Percentiles rank a stretch among this genome's conserved stretches.
Evolutionary conservation across 192 early-diverging fungal genomes (phyloP).

Genomic region (Radiomyces spectabilis): DNA sequence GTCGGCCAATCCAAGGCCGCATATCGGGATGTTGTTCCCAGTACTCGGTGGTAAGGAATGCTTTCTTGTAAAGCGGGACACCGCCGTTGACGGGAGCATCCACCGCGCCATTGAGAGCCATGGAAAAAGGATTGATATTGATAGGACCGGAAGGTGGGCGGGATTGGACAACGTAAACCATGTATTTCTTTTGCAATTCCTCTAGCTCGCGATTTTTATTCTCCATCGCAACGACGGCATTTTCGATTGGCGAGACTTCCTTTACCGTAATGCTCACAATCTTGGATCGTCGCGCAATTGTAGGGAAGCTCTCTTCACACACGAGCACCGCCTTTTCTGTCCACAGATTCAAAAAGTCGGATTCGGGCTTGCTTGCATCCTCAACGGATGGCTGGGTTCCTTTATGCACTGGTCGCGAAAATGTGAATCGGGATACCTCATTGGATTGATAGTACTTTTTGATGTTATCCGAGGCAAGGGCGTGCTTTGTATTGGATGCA

Average conservation of each 20-base stretch:
- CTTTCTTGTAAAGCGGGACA: conserved; percentile 64
- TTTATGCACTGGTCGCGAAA: conserved; percentile 54
- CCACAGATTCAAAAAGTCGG: conserved; percentile 71
- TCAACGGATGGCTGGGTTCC: not conserved
- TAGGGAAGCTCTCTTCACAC: conserved; percentile 62
- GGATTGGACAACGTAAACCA: conserved; percentile 9
- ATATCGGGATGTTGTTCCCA: conserved; percentile 33
- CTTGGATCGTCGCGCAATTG: conserved; percentile 45
- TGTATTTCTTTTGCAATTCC: conserved; percentile 45
- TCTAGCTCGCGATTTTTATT: conserved; percentile 58
- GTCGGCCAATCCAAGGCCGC: conserved; percentile 29
- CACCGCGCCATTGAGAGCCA: conserved; percentile 75
- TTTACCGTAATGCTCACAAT: conserved; percentile 44
- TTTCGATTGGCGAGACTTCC: conserved; percentile 69
- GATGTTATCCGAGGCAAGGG: conserved; percentile 42
- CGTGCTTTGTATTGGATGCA: too few species aligned
- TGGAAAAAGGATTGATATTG: conserved; percentile 67
- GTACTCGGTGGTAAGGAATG: conserved; percentile 51
- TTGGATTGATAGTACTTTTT: conserved; percentile 60
- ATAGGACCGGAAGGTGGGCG: not conserved
- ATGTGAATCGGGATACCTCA: conserved; percentile 56
- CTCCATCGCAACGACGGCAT: conserved; percentile 62
- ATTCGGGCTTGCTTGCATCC: conserved; percentile 35
- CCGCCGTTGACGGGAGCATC: conserved; percentile 84
- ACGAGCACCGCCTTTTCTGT: conserved; percentile 63